These are phyloP conservation scores for Trametes punicea DNA, from an alignment of 768 basidiomycete genomes.

Conservation along the genomic window DNA sequence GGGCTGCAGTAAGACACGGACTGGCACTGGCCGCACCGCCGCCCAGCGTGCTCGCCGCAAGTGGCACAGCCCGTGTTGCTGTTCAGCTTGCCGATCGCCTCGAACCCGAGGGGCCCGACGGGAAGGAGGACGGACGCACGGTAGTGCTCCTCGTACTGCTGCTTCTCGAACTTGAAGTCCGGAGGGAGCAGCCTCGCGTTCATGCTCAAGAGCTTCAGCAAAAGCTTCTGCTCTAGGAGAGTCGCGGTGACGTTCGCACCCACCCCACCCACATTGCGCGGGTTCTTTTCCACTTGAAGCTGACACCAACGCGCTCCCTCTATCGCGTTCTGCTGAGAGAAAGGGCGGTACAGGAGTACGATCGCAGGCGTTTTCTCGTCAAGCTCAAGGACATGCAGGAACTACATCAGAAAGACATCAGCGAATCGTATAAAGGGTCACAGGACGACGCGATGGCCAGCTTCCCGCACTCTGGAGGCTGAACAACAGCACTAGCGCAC, in stretches of 20 bases:
- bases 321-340: neutral
- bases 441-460: too few species aligned
- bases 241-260: conserved; percentile 11
- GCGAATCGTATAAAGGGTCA: neutral
- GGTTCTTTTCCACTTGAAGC: neutral
- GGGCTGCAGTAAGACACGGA: conserved; percentile 36
- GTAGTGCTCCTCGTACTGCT: conserved; percentile 26
- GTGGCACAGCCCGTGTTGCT: conserved; percentile 36
- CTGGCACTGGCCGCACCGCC: conserved; percentile 36
- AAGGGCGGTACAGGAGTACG: conserved; percentile 13
- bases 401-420: neutral
- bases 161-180: conserved; percentile 25
- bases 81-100: conserved; percentile 37
- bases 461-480: neutral
- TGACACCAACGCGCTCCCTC: conserved; percentile 6
- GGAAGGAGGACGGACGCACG: conserved; percentile 37
- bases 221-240: conserved; percentile 32
- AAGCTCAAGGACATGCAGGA: conserved; percentile 12
- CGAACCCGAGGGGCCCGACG: conserved; percentile 33
- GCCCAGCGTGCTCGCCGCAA: conserved; percentile 35
- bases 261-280: neutral
- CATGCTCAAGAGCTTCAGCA: conserved; percentile 32
- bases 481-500: neutral
- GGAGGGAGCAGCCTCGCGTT: conserved; percentile 33
- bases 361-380: conserved; percentile 17